These are phyloP conservation scores for Rhodotorula toruloides DNA, from an alignment of 768 basidiomycete species.

Conservation along the genomic window DNA sequence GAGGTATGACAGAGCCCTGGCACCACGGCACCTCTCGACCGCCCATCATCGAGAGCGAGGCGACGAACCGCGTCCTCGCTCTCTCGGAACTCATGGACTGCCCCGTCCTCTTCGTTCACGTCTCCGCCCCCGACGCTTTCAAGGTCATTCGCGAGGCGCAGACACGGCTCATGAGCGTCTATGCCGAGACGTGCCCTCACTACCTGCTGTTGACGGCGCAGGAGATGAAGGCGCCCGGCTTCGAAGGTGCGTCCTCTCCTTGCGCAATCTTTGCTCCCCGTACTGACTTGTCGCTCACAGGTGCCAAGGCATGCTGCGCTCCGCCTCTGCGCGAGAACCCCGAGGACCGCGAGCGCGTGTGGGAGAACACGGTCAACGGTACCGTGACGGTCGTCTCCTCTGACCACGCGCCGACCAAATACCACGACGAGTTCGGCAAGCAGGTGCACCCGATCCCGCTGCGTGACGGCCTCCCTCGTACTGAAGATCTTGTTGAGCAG, in stretches of 20 bases:
- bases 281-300: conserved; percentile 8
- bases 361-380: conserved; percentile 43
- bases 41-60: conserved; percentile 45
- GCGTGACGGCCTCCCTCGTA: background rate
- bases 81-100: conserved; percentile 44
- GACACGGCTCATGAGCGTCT: conserved; percentile 41
- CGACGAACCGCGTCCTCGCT: conserved; percentile 45
- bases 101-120: conserved; percentile 47
- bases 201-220: conserved; percentile 44
- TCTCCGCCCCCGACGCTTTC: conserved; percentile 43
- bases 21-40: conserved; percentile 45
- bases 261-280: conserved; percentile 5
- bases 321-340: conserved; percentile 44
- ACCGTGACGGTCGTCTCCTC: conserved; percentile 46
- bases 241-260: conserved; percentile 40
- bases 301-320: conserved; percentile 45
- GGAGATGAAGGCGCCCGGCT: conserved; percentile 43
- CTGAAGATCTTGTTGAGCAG: background rate
- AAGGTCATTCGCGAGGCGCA: conserved; percentile 45
- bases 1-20: conserved; percentile 44
- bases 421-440: conserved; percentile 44
- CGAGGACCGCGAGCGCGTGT: conserved; percentile 43
- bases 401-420: conserved; percentile 47
- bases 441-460: conserved; percentile 23
- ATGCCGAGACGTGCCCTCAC: conserved; percentile 46